Evolutionary conservation across 2,329 filamentous ascomycete genomes (phyloP).

Genomic region (Balansia obtecta): DNA sequence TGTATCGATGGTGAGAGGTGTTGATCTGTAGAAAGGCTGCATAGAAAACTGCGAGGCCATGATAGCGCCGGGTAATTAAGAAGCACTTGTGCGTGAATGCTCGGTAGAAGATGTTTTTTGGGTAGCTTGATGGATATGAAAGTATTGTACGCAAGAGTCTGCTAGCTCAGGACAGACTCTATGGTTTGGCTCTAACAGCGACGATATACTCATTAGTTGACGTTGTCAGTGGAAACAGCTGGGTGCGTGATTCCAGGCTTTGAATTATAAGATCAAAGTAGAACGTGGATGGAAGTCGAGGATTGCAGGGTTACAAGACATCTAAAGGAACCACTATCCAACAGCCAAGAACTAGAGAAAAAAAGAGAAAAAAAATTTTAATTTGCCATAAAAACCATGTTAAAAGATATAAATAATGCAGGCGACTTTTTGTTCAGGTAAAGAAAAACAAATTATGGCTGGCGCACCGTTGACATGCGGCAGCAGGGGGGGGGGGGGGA

Average conservation of each 20-base stretch:
- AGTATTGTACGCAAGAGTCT: background rate
- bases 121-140: background rate
- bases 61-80: slow-evolving; percentile 12
- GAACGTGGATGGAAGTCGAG: too few species aligned
- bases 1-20: slow-evolving; percentile 41
- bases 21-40: slow-evolving; percentile 38
- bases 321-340: too few species aligned
- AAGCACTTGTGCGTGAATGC: background rate
- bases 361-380: too few species aligned
- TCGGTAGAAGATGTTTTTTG: too few species aligned
- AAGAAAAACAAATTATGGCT: background rate
- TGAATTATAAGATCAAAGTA: background rate
- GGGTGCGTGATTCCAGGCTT: background rate
- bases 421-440: background rate
- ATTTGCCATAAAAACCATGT: background rate
- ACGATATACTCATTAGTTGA: background rate
- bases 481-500: background rate
- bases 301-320: too few species aligned
- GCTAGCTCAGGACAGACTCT: background rate
- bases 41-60: slow-evolving; percentile 40
- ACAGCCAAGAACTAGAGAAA: too few species aligned
- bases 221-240: background rate
- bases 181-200: background rate
- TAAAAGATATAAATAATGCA: background rate
- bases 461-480: background rate